Base-by-base conservation (phyloP, 2,329 filamentous ascomycete species). In the Ophiostoma angusticollis region DNA sequence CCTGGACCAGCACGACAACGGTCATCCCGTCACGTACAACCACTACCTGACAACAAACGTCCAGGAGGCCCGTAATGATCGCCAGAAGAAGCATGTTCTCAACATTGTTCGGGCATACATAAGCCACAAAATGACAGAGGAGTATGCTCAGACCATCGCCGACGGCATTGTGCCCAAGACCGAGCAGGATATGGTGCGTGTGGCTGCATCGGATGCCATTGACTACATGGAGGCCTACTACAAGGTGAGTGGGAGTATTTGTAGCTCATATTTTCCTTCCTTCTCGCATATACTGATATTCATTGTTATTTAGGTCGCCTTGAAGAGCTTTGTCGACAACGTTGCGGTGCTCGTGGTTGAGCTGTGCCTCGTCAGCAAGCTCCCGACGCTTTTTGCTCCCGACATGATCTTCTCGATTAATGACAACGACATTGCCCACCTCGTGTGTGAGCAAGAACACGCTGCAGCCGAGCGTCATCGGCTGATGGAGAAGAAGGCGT, bases 161-260 rank as follows among this genome's bases (percentile, higher is more conserved):
- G n/a, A n/a, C n/a, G n/a, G n/a, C n/a, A n/a, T n/a, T n/a, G 8
- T 33, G 31, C 6, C 19, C 19, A 9, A 16, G 42, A 45, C 39
- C 6, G 54, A 61, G 41, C 44, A 43, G 2, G 52, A 63, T 41
- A 61, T 62, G 56, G 52, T 58, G 29, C 40, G 39, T 2, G 57
- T 53, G 42, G 60, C 60, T 4, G 59, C 57, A 14, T 57, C 52
- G 1, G 53, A 61, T 36, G 58, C 58, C 9, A 41, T 59, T 6
- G 56, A 64, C 40, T 57, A 54, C 34, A 61, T 65, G 56, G 47
- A 62, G 35, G 60, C 63, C 2, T 67, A 65, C 45, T 67, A 67
- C 50, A 60, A 65, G 55, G 63, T 63, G 38, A 43, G 41, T 25
- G 19, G 19, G 21, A 30, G 35, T 17, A 23, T 9, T 1, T 11